Base-by-base conservation (phyloP, 352 stramenopile species). In the Pythium aquatile region DNA sequence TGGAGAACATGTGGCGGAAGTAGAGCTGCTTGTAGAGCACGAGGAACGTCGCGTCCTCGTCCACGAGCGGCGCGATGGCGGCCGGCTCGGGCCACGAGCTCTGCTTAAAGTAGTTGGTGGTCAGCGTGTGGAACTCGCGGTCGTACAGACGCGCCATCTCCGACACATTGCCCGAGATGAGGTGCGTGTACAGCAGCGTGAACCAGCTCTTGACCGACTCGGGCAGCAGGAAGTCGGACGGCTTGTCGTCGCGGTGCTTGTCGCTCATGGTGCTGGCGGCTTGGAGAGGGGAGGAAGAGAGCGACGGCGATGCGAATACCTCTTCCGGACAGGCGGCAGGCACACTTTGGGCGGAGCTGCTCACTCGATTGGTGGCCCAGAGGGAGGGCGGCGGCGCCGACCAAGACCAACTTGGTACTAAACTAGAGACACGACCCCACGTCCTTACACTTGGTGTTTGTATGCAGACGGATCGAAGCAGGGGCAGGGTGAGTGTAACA, bases 11-110 rank as follows among this genome's bases (percentile, higher is more conserved):
- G 82, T 99, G 96, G 37, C 96, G 93, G 65, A 98, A 97, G 67
- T 97, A 98, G 66, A 99, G 93, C 83, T 99, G 95, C 61, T 91
- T 96, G 81, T 99, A 99, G 49, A 99, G 77, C 32, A 96, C 68
- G 55, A 99, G 71, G 81, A 99, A 99, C 17, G 97, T 89, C 61
- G 84, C 62, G 74, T 98, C 83, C 59, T 81, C 75, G 68, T 96
- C 79, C 72, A 96, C 84, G 55, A 97, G 86, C 72, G 79, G 88
- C 74, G 86, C 69, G 40, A 91, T 69, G 35, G 85, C 89, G 65
- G 93, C 90, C 35, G 94, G 87, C 58, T 95, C 87, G 11, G 97
- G 97, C 97, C 97, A 99, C 59, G 92, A 81, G 33, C 81, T 84
- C 76, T 97, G 92, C 76, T 94, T 93, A 81, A 98, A 99, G 83